Percentiles rank a stretch among this genome's conserved stretches.
These are phyloP conservation scores for Viridothelium virens DNA, from an alignment of 495 filamentous ascomycete species.

Conservation along the genomic window DNA sequence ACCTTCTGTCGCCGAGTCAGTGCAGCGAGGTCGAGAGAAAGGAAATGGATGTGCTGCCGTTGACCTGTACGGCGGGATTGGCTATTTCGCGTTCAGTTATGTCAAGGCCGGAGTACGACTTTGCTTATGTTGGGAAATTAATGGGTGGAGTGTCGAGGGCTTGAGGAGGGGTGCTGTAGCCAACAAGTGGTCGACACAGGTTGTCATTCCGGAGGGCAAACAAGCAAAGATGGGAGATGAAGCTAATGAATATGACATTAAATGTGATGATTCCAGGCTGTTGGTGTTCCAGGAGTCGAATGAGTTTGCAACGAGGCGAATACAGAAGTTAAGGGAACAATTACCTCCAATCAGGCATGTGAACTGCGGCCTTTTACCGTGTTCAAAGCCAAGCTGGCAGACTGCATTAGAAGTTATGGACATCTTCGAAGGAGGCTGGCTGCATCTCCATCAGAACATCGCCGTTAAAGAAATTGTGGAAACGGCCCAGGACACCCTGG, in stretches of 20 bases:
- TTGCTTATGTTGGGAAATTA: conserved; percentile 83
- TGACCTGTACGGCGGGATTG: conserved; percentile 86
- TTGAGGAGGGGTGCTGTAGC: conserved; percentile 56
- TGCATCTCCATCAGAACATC: conserved; percentile 85
- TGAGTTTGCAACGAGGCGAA: conserved; percentile 42
- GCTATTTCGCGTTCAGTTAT: conserved; percentile 85
- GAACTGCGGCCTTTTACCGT: conserved; percentile 73
- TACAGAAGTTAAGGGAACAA: conserved; percentile 32
- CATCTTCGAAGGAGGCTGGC: conserved; percentile 49
- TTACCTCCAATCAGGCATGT: conserved; percentile 53
- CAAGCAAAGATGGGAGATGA: conserved; percentile 18
- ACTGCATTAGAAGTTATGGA: conserved; percentile 56
- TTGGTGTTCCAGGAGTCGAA: conserved; percentile 71
- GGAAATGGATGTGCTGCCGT: conserved; percentile 49
- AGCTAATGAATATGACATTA: conserved; percentile 13
- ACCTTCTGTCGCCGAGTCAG: conserved; percentile 29
- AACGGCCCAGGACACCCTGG: conserved; percentile 37
- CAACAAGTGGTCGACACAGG: conserved; percentile 57
- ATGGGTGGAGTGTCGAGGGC: conserved; percentile 80
- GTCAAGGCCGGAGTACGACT: conserved; percentile 56
- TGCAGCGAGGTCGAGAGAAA: conserved; percentile 17
- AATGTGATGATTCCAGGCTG: conserved; percentile 36
- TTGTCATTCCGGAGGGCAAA: conserved; percentile 38
- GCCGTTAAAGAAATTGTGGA: conserved; percentile 52
- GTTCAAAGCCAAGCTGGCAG: conserved; percentile 57